These are phyloP conservation scores for Plectosphaerella plurivora DNA, from an alignment of 2,329 filamentous ascomycete species.

Conservation along the genomic window DNA sequence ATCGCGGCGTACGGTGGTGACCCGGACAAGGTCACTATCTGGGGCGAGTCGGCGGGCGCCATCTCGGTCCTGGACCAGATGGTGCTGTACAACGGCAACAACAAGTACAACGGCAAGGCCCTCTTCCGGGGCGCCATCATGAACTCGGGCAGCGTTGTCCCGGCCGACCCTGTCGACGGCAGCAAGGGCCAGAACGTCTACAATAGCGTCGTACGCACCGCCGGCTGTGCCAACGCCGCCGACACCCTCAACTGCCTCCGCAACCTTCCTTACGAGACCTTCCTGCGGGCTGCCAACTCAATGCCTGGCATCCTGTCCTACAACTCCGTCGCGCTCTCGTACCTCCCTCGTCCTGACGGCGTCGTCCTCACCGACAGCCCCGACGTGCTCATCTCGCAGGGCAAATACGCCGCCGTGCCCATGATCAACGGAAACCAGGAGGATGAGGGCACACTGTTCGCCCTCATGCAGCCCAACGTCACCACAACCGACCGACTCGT, in stretches of 20 bases:
- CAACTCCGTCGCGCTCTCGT: slow-evolving; percentile 64
- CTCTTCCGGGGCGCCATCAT: slow-evolving; percentile 77
- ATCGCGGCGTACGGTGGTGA: slow-evolving; percentile 76
- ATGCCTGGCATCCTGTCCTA: slow-evolving; percentile 67
- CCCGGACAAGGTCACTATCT: slow-evolving; percentile 72
- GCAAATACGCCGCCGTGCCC: slow-evolving; percentile 45
- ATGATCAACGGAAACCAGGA: slow-evolving; percentile 68
- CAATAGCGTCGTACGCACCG: slow-evolving; percentile 53
- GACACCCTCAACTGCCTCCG: slow-evolving; percentile 66
- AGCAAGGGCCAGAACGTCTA: slow-evolving; percentile 63
- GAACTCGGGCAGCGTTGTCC: slow-evolving; percentile 64
- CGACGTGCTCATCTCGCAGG: slow-evolving; percentile 47
- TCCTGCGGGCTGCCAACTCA: slow-evolving; percentile 64
- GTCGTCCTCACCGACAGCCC: slow-evolving; percentile 57
- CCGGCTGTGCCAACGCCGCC: slow-evolving; percentile 53
- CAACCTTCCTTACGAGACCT: slow-evolving; percentile 49
- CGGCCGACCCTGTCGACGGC: slow-evolving; percentile 60
- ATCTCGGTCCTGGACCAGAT: slow-evolving; percentile 77
- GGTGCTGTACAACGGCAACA: slow-evolving; percentile 67
- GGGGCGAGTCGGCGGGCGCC: slow-evolving; percentile 67
- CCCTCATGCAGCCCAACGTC: slow-evolving; percentile 65
- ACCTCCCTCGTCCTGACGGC: slow-evolving; percentile 70
- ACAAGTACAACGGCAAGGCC: slow-evolving; percentile 67
- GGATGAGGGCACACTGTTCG: slow-evolving; percentile 74
- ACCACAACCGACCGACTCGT: slow-evolving; percentile 55